Evolutionary conservation across 2,329 filamentous ascomycete genomes (phyloP).

Genomic region (Cercospora zeina): DNA sequence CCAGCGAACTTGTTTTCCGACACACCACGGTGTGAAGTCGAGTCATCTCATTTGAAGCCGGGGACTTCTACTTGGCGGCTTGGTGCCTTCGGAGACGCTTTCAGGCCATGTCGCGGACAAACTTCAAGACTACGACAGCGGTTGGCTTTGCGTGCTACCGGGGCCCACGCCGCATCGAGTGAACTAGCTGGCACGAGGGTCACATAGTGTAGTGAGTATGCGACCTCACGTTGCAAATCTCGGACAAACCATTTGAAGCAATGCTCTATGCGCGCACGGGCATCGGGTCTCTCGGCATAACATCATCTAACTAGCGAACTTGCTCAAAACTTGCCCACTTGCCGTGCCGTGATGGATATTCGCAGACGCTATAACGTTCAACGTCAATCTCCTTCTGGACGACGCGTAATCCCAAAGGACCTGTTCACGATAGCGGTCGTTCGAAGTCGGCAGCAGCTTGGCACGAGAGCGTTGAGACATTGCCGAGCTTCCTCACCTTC

Average conservation of each 20-base stretch:
- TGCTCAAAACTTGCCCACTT: background rate
- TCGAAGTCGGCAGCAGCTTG: background rate
- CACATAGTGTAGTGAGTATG: background rate
- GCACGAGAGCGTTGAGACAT: background rate
- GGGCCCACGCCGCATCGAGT: background rate
- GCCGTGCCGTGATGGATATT: too few species aligned
- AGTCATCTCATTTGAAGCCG: too few species aligned
- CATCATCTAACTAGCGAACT: too few species aligned
- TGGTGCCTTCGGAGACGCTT: background rate
- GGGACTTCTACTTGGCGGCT: background rate
- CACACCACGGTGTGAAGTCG: background rate
- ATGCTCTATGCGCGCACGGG: background rate
- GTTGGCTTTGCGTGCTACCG: background rate
- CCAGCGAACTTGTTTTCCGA: background rate
- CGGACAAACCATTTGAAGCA: background rate
- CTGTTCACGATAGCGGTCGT: background rate
- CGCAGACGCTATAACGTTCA: too few species aligned
- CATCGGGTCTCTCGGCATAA: background rate
- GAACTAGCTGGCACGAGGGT: too few species aligned
- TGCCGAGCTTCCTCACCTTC: background rate
- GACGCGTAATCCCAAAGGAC: background rate
- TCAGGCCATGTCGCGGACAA: background rate
- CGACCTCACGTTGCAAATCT: background rate
- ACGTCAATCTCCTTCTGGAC: background rate
- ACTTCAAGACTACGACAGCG: background rate